Evolutionary conservation across 148 eudicot species (phyloP).

Genomic region (Chenopodium suecicum): DNA sequence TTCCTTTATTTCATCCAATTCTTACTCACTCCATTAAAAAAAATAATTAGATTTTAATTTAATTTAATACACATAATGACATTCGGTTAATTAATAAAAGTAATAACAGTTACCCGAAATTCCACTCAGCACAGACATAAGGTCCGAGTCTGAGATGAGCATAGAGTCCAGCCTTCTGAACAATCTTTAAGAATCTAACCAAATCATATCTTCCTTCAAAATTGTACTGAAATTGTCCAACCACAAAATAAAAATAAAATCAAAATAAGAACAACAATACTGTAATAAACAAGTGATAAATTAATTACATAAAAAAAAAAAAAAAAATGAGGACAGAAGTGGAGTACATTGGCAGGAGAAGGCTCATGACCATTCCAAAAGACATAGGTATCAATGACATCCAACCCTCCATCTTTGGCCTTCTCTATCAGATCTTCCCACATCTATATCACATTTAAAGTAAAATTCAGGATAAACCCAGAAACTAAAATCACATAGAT

Average conservation of each 20-base stretch:
- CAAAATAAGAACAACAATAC: not conserved
- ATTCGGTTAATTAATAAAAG: not conserved
- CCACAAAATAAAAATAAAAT: not conserved
- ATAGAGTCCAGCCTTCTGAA: slow-evolving; percentile 83
- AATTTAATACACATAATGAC: not conserved
- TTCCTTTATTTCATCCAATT: not conserved
- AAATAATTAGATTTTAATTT: too few species aligned
- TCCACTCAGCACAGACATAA: slow-evolving; percentile 95
- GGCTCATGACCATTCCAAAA: slow-evolving; percentile 94
- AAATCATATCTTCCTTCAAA: slow-evolving; percentile 87
- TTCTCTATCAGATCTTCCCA: slow-evolving; percentile 92
- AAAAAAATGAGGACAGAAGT: not conserved
- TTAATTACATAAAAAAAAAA: not conserved
- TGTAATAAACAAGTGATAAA: not conserved
- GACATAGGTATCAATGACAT: slow-evolving; percentile 83
- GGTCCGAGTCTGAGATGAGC: slow-evolving; percentile 90
- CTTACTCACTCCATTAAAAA: too few species aligned
- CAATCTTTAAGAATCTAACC: slow-evolving; percentile 74
- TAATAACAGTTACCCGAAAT: slow-evolving; percentile 58
- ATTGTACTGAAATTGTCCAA: slow-evolving; percentile 48
- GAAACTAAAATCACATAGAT: not conserved
- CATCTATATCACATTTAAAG: slow-evolving; percentile 44
- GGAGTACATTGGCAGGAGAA: slow-evolving; percentile 75
- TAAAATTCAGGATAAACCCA: not conserved
- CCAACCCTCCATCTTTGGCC: slow-evolving; percentile 84